Evolutionary conservation across 164 flowering plant species (phyloP).

Genomic region (Stephania cephalantha): DNA sequence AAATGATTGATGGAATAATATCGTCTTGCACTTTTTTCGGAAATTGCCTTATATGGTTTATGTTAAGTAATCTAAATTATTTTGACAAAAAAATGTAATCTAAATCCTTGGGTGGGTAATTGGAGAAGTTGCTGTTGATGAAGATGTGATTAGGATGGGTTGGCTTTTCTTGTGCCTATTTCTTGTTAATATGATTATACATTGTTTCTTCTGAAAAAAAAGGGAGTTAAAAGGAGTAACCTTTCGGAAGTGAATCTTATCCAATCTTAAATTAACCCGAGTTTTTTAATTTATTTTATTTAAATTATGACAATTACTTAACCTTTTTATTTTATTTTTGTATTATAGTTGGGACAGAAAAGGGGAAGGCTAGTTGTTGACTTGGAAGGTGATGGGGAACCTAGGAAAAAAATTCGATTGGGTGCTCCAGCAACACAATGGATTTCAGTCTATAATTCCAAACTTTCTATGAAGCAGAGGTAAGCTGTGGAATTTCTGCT

Average conservation of each 20-base stretch:
- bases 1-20: background rate
- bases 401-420: conserved; percentile 48
- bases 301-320: background rate
- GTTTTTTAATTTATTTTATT: too few species aligned
- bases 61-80: too few species aligned
- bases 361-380: conserved; percentile 33
- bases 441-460: conserved; percentile 48
- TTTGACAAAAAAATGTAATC: background rate
- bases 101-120: background rate
- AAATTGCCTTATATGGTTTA: background rate
- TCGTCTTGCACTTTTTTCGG: background rate
- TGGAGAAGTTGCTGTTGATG: background rate
- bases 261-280: too few species aligned
- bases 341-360: conserved; percentile 46
- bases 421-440: conserved; percentile 53
- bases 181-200: too few species aligned
- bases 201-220: too few species aligned
- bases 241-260: too few species aligned
- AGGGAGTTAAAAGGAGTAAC: too few species aligned
- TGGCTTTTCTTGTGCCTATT: background rate
- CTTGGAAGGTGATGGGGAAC: conserved; percentile 35
- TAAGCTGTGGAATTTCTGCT: conserved; percentile 12
- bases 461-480: conserved; percentile 55
- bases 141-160: background rate
- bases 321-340: background rate